Conservation (phyloP, 129 eudicot species). For the Scalesia atractyloides region DNA sequence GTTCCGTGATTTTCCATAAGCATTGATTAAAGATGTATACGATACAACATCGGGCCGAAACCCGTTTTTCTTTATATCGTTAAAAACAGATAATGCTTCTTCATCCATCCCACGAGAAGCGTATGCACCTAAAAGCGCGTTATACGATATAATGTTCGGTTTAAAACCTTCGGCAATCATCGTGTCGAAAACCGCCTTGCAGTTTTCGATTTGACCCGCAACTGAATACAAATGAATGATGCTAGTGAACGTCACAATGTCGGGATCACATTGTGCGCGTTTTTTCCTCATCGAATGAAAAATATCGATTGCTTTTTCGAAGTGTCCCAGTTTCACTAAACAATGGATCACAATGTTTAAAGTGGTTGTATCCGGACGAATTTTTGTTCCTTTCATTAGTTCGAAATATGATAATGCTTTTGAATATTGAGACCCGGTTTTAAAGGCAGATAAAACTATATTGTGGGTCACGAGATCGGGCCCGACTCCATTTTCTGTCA, state of each 20-base stretch:
- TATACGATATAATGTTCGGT: slow-evolving; percentile 84
- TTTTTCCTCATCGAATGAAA: slow-evolving; percentile 91
- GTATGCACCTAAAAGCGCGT: slow-evolving; percentile 81
- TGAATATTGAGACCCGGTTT: slow-evolving; percentile 73
- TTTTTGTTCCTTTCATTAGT: slow-evolving; percentile 81
- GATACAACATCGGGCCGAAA: slow-evolving; percentile 82
- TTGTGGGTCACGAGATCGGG: slow-evolving; percentile 98
- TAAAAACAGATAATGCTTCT: slow-evolving; percentile 64
- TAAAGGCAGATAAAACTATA: slow-evolving; percentile 81
- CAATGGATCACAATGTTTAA: slow-evolving; percentile 85
- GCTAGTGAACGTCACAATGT: slow-evolving; percentile 89
- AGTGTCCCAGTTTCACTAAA: slow-evolving; percentile 68
- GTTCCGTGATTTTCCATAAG: slow-evolving; percentile 89
- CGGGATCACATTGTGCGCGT: slow-evolving; percentile 70
- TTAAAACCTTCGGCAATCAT: slow-evolving; percentile 80
- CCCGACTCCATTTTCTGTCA: slow-evolving; percentile 98
- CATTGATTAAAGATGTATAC: slow-evolving; percentile 86
- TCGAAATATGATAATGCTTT: slow-evolving; percentile 92
- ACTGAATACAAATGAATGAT: slow-evolving; percentile 86
- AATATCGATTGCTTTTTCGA: slow-evolving; percentile 58
- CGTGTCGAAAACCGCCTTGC: slow-evolving; percentile 69
- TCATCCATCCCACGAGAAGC: slow-evolving; percentile 74
- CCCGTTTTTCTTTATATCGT: slow-evolving; percentile 59
- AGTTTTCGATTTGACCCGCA: slow-evolving; percentile 73
- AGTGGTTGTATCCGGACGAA: slow-evolving; percentile 87